A percentile compares a stretch with the other conserved stretches of the same genome.
These are phyloP conservation scores for Sugiyamaella smithiae DNA, from an alignment of 805 yeast species.

Conservation along the genomic window DNA sequence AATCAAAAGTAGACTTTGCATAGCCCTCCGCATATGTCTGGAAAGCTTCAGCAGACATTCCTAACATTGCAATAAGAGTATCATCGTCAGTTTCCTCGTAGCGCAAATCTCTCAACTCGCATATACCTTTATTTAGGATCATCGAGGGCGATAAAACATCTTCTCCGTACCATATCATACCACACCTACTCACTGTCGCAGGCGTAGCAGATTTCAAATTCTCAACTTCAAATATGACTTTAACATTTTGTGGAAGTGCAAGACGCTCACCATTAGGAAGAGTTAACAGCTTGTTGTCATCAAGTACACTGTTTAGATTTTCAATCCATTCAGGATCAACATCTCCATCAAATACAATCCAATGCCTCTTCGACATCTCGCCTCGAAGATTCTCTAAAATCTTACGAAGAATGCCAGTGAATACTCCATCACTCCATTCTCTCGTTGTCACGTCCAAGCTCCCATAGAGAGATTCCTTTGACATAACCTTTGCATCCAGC, in stretches of 20 bases:
- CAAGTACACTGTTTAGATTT: conserved; percentile 82
- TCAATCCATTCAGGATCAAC: conserved; percentile 95
- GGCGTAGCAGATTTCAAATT: conserved; percentile 67
- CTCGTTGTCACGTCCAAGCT: conserved; percentile 68
- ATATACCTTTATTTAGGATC: neutral
- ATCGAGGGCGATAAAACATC: conserved; percentile 24
- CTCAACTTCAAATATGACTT: conserved; percentile 75
- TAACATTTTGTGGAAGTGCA: conserved; percentile 58
- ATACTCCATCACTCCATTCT: conserved; percentile 90
- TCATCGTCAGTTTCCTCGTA: conserved; percentile 25
- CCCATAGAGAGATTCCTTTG: conserved; percentile 69
- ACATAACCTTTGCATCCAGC: conserved; percentile 73
- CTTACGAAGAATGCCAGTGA: conserved; percentile 63
- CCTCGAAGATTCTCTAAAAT: conserved; percentile 56
- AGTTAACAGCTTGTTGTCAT: conserved; percentile 78
- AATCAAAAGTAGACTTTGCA: neutral
- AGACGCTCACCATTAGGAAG: conserved; percentile 88
- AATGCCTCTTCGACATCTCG: conserved; percentile 51
- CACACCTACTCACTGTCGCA: conserved; percentile 92
- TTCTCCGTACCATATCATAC: conserved; percentile 72
- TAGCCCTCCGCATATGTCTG: neutral
- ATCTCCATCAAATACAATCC: conserved; percentile 91
- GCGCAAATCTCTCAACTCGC: neutral
- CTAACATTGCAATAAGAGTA: neutral
- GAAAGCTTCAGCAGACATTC: neutral